Conservation (phyloP, 805 yeast species). For the Lachancea thermotolerans region DNA sequence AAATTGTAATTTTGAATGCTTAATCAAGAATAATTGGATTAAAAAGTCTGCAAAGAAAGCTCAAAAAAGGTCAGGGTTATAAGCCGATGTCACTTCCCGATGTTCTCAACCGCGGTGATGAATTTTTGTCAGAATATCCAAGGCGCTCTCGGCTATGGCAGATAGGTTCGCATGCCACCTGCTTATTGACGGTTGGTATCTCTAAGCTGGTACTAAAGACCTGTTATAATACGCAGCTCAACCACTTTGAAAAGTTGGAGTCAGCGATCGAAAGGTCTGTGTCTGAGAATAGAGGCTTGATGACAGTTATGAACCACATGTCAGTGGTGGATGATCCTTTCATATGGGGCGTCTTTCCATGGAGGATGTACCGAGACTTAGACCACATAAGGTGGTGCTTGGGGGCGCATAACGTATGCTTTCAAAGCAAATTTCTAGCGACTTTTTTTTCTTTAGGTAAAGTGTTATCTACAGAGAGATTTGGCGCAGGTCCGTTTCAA, state of each 20-base stretch:
- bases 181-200: slow-evolving; percentile 55
- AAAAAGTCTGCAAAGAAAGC: not conserved
- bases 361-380: slow-evolving; percentile 53
- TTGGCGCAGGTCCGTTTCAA: slow-evolving; percentile 92
- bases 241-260: slow-evolving; percentile 58
- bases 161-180: slow-evolving; percentile 57
- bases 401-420: slow-evolving; percentile 89
- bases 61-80: not conserved
- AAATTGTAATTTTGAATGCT: not conserved
- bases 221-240: slow-evolving; percentile 57
- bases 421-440: slow-evolving; percentile 44
- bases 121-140: slow-evolving; percentile 58
- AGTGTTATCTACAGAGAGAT: slow-evolving; percentile 77
- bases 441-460: slow-evolving; percentile 81
- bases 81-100: slow-evolving; percentile 56
- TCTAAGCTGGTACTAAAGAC: slow-evolving; percentile 56
- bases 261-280: slow-evolving; percentile 57
- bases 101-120: slow-evolving; percentile 68
- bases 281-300: slow-evolving; percentile 60
- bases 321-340: slow-evolving; percentile 88
- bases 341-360: slow-evolving; percentile 79
- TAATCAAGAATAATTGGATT: not conserved
- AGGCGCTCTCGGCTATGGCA: slow-evolving; percentile 57
- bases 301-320: slow-evolving; percentile 92
- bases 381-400: slow-evolving; percentile 85